These are phyloP conservation scores for Candida dajiaensis DNA, from an alignment of 805 yeast species.

Conservation along the genomic window DNA sequence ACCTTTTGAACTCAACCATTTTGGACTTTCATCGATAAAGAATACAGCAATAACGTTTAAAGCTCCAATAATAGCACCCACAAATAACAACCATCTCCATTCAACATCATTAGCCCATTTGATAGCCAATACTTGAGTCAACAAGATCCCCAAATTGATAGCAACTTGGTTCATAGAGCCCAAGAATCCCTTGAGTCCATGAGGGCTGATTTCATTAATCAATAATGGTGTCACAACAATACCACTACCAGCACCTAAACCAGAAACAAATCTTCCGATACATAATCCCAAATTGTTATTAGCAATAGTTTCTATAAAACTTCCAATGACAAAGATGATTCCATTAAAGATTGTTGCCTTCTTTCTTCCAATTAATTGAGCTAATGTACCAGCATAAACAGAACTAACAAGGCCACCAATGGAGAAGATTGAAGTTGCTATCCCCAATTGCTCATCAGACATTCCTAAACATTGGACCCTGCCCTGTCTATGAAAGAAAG, in stretches of 20 bases:
- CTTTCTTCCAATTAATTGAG: slow-evolving; percentile 64
- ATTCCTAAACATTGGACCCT: slow-evolving; percentile 50
- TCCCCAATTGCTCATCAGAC: slow-evolving; percentile 54
- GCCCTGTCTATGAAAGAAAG: slow-evolving; percentile 34
- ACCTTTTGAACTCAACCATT: slow-evolving; percentile 64
- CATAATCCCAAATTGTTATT: slow-evolving; percentile 38
- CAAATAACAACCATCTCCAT: slow-evolving; percentile 71
- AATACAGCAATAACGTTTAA: slow-evolving; percentile 39
- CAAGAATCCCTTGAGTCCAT: slow-evolving; percentile 59
- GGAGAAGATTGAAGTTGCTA: slow-evolving; percentile 72
- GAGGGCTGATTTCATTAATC: slow-evolving; percentile 76
- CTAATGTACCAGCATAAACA: slow-evolving; percentile 54
- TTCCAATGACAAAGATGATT: slow-evolving; percentile 51
- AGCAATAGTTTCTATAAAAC: slow-evolving; percentile 50
- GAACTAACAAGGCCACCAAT: slow-evolving; percentile 84
- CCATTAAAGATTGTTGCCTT: slow-evolving; percentile 46
- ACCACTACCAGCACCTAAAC: slow-evolving; percentile 83
- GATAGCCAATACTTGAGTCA: slow-evolving; percentile 73
- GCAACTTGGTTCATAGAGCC: slow-evolving; percentile 90
- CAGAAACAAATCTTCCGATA: slow-evolving; percentile 71
- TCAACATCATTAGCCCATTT: slow-evolving; percentile 53
- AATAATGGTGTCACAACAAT: slow-evolving; percentile 81
- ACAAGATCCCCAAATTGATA: slow-evolving; percentile 76
- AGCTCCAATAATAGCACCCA: slow-evolving; percentile 51
- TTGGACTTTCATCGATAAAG: slow-evolving; percentile 69